phyloP scores from a whole-genome alignment of 352 stramenopile genomes.

The Pythium insidiosum region DNA sequence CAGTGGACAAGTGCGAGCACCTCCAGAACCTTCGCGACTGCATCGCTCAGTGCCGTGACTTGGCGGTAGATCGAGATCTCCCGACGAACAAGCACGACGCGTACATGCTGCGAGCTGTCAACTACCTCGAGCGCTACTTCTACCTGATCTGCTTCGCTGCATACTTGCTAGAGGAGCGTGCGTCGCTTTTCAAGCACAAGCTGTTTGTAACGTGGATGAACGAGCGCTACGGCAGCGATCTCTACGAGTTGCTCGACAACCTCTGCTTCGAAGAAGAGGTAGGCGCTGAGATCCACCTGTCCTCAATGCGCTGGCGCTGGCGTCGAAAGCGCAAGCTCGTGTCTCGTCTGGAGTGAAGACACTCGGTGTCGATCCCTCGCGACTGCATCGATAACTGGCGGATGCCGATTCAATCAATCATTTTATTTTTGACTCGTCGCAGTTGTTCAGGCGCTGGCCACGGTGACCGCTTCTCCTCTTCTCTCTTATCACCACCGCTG shows the following conservation, averaged over 20 bases:
- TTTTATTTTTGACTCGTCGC: no score
- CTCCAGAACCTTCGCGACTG: conserved; percentile 83
- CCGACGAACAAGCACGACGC: conserved; percentile 59
- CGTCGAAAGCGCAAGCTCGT: conserved; percentile 80
- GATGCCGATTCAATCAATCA: no score
- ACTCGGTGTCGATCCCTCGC: no score
- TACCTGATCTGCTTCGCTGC: conserved; percentile 87
- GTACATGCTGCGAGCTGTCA: conserved; percentile 80
- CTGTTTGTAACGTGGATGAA: conserved; percentile 85
- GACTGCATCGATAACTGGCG: no score
- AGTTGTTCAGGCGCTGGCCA: no score
- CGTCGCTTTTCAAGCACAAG: conserved; percentile 32
- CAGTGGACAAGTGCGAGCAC: conserved; percentile 73
- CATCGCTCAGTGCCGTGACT: conserved; percentile 69
- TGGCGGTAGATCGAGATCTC: conserved; percentile 67
- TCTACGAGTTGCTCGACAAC: conserved; percentile 84
- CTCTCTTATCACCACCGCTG: no score
- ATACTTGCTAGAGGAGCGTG: conserved; percentile 71
- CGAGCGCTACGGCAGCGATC: conserved; percentile 62
- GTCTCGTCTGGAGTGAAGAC: conserved; percentile 56
- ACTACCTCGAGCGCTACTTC: conserved; percentile 87
- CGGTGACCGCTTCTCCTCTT: no score
- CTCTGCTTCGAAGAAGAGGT: conserved; percentile 81
- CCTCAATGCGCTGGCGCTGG: conserved; percentile 86
- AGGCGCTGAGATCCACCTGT: conserved; percentile 64